phyloP scores from a whole-genome alignment of 1,139 yeast genomes.

The Geotrichum phurueaensis region DNA sequence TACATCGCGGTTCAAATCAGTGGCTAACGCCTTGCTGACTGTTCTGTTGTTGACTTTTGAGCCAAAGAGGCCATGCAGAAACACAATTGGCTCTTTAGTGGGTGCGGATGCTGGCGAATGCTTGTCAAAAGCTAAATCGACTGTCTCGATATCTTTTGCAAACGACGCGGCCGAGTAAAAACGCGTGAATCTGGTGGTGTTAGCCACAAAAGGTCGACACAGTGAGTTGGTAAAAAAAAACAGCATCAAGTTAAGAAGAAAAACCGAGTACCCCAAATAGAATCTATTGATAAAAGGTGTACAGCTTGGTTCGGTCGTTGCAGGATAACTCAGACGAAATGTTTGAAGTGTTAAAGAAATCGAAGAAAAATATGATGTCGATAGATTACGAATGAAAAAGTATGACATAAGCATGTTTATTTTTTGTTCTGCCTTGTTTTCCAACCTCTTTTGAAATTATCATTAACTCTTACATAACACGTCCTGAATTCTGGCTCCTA shows the following conservation, averaged over 20 bases:
- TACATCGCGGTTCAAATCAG: constrained; percentile 38
- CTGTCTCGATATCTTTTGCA: constrained; percentile 14
- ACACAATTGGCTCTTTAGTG: constrained; percentile 49
- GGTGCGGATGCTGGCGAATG: constrained; percentile 3
- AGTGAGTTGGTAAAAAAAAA: not conserved
- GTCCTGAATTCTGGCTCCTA: not conserved
- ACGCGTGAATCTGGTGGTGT: not conserved
- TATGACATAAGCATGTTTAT: not conserved
- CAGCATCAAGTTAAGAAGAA: not conserved
- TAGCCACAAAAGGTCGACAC: not conserved
- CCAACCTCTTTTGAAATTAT: not conserved
- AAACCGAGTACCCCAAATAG: not conserved
- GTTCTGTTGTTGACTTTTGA: constrained; percentile 71
- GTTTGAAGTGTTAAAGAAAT: not conserved
- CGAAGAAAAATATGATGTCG: not conserved
- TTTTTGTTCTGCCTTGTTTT: not conserved
- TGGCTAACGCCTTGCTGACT: constrained; percentile 49
- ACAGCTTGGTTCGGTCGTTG: not conserved
- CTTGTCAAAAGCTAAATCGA: constrained; percentile 16
- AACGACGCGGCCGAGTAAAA: constrained; percentile 3
- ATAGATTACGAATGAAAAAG: not conserved
- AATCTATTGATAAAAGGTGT: not conserved
- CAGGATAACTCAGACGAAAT: not conserved
- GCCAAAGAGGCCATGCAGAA: constrained; percentile 89
- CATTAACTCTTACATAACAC: not conserved